Evolutionary conservation across 140 eudicot species (phyloP).

Genomic region (Flaveria floridana): DNA sequence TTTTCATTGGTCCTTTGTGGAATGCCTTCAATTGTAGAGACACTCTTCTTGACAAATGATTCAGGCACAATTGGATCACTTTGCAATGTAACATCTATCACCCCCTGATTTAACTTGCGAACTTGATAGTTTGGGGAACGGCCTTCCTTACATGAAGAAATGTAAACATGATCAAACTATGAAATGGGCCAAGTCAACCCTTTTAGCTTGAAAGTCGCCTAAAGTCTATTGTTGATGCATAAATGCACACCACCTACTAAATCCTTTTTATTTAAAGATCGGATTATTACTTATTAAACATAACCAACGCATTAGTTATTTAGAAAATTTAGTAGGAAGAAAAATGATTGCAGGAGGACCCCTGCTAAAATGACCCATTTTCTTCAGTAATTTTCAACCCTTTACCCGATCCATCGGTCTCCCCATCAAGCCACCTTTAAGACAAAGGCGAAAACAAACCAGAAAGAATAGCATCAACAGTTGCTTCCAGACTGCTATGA

Average conservation of each 20-base stretch:
- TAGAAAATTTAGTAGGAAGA: neutral
- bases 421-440: slow-evolving; percentile 6
- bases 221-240: neutral
- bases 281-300: neutral
- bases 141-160: slow-evolving; percentile 55
- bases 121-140: slow-evolving; percentile 72
- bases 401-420: too few species aligned
- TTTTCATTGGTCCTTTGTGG: slow-evolving; percentile 37
- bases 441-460: slow-evolving; percentile 42
- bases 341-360: neutral
- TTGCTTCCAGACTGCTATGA: slow-evolving; percentile 70
- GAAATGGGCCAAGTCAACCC: neutral
- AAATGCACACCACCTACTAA: neutral
- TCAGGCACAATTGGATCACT: slow-evolving; percentile 33
- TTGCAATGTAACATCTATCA: slow-evolving; percentile 31
- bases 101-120: slow-evolving; percentile 53
- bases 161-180: slow-evolving; percentile 25
- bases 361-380: neutral
- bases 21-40: slow-evolving; percentile 38
- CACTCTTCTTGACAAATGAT: slow-evolving; percentile 32
- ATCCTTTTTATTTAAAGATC: neutral
- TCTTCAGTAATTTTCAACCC: too few species aligned
- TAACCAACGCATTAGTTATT: neutral
- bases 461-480: slow-evolving; percentile 88
- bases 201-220: neutral